These are phyloP conservation scores for Casuarina cunninghamiana DNA, from an alignment of 306 rosid species.

Conservation along the genomic window DNA sequence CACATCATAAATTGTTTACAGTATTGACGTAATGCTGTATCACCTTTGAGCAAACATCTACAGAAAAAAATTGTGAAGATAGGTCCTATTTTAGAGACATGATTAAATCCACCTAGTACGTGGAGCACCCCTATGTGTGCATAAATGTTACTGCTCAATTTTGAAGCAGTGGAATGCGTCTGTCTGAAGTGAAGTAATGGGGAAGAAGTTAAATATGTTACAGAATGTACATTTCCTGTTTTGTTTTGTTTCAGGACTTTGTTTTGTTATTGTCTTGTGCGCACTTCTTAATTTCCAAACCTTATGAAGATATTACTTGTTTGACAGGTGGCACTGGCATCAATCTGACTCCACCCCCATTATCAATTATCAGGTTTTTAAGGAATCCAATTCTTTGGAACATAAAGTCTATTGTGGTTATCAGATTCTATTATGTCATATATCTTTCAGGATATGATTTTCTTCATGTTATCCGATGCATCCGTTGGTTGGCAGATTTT, in stretches of 20 bases:
- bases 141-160: background rate
- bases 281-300: background rate
- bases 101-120: background rate
- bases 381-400: constrained; percentile 4
- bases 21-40: background rate
- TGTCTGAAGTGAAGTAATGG: background rate
- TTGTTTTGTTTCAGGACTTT: background rate
- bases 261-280: background rate
- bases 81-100: background rate
- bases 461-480: background rate
- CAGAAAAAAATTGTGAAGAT: background rate
- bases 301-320: constrained; percentile 23
- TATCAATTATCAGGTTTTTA: constrained; percentile 73
- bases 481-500: background rate
- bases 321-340: constrained; percentile 95
- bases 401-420: background rate
- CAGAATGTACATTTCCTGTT: background rate
- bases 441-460: constrained; percentile 15
- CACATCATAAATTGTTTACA: background rate
- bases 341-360: constrained; percentile 96
- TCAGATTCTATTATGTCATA: constrained; percentile 1
- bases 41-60: background rate
- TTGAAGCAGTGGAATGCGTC: background rate
- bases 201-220: background rate
- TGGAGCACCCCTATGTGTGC: background rate